These are phyloP conservation scores for Fragaria vesca DNA, from an alignment of 306 rosid genomes.

Conservation along the genomic window DNA sequence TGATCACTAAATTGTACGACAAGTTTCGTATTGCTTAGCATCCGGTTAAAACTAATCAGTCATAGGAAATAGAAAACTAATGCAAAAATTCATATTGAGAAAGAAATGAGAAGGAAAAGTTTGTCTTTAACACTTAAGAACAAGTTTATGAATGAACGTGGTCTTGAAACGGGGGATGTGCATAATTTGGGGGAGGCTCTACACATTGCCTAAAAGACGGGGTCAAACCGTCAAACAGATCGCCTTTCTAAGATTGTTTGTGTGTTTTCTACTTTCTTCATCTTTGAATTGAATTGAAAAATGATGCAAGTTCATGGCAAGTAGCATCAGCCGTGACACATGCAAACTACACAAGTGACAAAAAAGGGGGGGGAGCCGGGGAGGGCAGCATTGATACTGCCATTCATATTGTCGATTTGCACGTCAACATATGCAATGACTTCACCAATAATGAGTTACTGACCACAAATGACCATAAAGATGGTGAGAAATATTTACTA, in stretches of 20 bases:
- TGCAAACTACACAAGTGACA: neutral
- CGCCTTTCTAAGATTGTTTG: neutral
- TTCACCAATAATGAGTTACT: neutral
- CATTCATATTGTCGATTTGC: neutral
- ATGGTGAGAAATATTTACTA: neutral
- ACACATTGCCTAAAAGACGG: neutral
- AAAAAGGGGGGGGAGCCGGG: neutral
- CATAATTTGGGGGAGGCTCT: neutral
- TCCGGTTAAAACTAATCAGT: neutral
- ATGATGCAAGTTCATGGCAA: slow-evolving; percentile 12
- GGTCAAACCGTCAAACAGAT: neutral
- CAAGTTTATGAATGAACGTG: slow-evolving; percentile 18
- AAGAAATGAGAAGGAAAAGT: neutral
- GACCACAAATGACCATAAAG: neutral
- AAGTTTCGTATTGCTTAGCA: too few species aligned
- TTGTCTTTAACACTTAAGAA: neutral
- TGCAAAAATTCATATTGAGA: neutral
- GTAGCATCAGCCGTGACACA: neutral
- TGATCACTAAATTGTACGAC: too few species aligned
- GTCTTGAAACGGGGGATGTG: slow-evolving; percentile 17
- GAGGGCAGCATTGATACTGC: neutral
- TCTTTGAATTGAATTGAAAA: slow-evolving; percentile 26
- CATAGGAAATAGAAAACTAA: neutral
- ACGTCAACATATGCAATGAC: neutral
- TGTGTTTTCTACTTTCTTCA: neutral